A percentile compares a stretch with the other conserved stretches of the same genome.
These are phyloP conservation scores for Podospora anserina DNA, from an alignment of 495 filamentous ascomycete species.

Conservation along the genomic window DNA sequence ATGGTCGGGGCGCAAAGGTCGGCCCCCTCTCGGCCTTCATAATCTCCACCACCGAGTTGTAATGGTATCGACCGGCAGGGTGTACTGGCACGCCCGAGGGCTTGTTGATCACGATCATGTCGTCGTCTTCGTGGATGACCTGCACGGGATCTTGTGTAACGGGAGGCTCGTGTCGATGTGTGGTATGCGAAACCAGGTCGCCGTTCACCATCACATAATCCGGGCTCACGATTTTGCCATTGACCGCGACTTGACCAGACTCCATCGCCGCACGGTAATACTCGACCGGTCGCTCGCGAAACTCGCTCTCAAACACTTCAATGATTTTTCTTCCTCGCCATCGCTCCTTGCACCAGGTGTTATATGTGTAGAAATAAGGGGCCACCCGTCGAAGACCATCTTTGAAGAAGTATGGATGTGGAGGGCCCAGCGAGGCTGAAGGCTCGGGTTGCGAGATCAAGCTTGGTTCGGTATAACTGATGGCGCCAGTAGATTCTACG, in stretches of 20 bases:
- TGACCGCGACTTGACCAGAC: conserved; percentile 66
- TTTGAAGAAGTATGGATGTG: conserved; percentile 70
- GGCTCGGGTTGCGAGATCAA: conserved; percentile 32
- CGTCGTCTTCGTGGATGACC: conserved; percentile 84
- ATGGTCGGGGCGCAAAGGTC: conserved; percentile 72
- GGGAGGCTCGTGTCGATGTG: conserved; percentile 94
- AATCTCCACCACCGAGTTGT: conserved; percentile 91
- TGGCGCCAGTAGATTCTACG: not conserved
- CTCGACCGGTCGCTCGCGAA: conserved; percentile 77
- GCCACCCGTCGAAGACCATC: conserved; percentile 73
- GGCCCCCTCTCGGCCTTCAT: conserved; percentile 72
- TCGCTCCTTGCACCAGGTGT: conserved; percentile 86
- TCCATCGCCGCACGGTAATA: conserved; percentile 88
- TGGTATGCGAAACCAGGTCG: conserved; percentile 85
- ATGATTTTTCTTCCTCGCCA: conserved; percentile 74
- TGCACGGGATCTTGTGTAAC: conserved; percentile 74
- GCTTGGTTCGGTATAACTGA: not conserved
- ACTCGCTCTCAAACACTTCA: conserved; percentile 80
- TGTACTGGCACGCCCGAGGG: conserved; percentile 93
- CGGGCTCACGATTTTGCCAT: conserved; percentile 60
- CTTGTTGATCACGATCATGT: conserved; percentile 94
- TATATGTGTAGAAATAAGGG: conserved; percentile 94
- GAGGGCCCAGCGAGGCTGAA: conserved; percentile 60
- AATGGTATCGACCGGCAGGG: conserved; percentile 90
- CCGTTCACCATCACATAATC: conserved; percentile 47